Percentiles rank a stretch among this genome's conserved stretches.
These are phyloP conservation scores for Tulasnella sp. DNA, from an alignment of 768 basidiomycete species.

Conservation along the genomic window DNA sequence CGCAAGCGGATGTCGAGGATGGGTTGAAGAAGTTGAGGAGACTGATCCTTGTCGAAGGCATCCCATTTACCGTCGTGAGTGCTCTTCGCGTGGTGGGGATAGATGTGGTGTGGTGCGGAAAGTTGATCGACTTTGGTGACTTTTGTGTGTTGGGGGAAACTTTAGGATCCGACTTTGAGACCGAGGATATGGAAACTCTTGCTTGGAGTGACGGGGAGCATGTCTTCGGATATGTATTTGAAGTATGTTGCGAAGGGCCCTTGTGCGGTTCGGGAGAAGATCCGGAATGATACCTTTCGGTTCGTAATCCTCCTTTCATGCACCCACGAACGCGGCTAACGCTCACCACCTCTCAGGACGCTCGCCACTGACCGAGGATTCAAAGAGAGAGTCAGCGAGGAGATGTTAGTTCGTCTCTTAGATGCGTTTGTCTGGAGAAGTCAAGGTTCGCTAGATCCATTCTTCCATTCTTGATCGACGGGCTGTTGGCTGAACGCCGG, in stretches of 20 bases:
- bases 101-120: background rate
- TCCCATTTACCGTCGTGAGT: slow-evolving; percentile 68
- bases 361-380: slow-evolving; percentile 96
- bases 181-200: slow-evolving; percentile 94
- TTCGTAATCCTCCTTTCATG: too few species aligned
- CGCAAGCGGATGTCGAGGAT: slow-evolving; percentile 63
- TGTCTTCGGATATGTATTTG: slow-evolving; percentile 68
- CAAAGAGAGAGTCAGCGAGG: slow-evolving; percentile 92
- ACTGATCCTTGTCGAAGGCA: slow-evolving; percentile 83
- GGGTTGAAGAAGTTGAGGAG: slow-evolving; percentile 77
- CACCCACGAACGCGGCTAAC: too few species aligned
- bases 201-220: slow-evolving; percentile 59
- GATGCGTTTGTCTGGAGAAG: slow-evolving; percentile 98
- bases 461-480: background rate
- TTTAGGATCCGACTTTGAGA: slow-evolving; percentile 72
- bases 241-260: slow-evolving; percentile 76
- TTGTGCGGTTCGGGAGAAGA: slow-evolving; percentile 83
- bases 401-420: slow-evolving; percentile 90
- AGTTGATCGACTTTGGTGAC: background rate
- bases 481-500: background rate
- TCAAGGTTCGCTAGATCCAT: slow-evolving; percentile 46
- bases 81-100: background rate
- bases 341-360: too few species aligned
- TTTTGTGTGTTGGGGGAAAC: background rate
- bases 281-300: slow-evolving; percentile 96